Evolutionary conservation across 31 red algal genomes (phyloP).

Genomic region (Endocladia muricata): DNA sequence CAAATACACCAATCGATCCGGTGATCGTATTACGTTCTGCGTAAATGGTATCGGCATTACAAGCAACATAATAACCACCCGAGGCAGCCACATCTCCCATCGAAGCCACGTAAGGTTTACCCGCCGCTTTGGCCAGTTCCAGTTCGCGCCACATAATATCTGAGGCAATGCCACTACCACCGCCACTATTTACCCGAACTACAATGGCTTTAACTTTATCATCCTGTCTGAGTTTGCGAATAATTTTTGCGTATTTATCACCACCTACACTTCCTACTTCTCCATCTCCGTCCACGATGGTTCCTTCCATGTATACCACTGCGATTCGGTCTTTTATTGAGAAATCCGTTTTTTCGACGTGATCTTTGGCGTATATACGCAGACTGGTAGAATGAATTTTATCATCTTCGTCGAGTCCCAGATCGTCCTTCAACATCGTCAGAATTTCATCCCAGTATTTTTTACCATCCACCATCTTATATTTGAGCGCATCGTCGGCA

Average conservation of each 20-base stretch:
- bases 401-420: background rate
- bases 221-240: too few species aligned
- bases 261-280: too few species aligned
- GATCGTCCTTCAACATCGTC: background rate
- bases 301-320: too few species aligned
- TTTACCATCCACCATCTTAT: background rate
- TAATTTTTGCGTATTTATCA: too few species aligned
- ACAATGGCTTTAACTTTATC: conserved; percentile 78
- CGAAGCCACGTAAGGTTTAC: conserved; percentile 84
- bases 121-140: conserved; percentile 52
- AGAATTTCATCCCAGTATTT: background rate
- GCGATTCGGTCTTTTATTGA: too few species aligned
- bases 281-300: too few species aligned
- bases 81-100: conserved; percentile 82
- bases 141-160: conserved; percentile 82
- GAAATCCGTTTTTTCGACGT: too few species aligned
- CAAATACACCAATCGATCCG: conserved; percentile 92
- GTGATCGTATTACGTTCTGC: conserved; percentile 81
- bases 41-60: conserved; percentile 73
- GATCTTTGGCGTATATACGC: too few species aligned
- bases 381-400: too few species aligned
- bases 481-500: background rate
- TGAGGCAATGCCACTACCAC: conserved; percentile 80
- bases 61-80: conserved; percentile 91
- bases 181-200: conserved; percentile 83